Base-by-base conservation (phyloP, 352 stramenopile species). In the Halophytophthora batemanensis region DNA sequence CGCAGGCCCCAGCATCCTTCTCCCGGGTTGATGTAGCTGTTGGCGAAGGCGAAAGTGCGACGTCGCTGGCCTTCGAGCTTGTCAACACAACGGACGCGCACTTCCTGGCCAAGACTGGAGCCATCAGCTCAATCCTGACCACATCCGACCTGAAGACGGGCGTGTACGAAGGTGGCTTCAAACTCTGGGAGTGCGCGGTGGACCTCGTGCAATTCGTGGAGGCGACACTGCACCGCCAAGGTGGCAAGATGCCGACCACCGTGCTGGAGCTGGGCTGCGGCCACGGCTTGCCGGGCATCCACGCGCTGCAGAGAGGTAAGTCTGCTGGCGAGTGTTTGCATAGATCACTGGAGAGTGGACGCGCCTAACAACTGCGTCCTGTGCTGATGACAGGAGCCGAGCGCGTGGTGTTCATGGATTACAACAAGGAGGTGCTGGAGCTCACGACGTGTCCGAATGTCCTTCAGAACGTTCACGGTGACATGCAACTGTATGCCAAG, bases 371-470 rank as follows among this genome's bases (percentile, higher is more conserved):
- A 10, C 4, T 11, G 17, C 59, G 43, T 2, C 28, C 7, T 53
- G 10, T 7, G 28, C 6, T 28, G 4, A n/a, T 41, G 13, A 22
- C 31, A 88, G 75, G 82, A 0, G 84, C 82, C 0, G n/a, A 73
- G 11, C 50, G 75, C 10, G 82, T 93, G 7, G 59, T 78, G 44
- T 94, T 94, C 53, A 89, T 81, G 53, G 84, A 94, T 63, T 94
- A 94, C 62, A 94, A 94, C 56, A 90, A 88, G 51, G 84, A 94
- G 53, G 84, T 94, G 42, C 69, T 94, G 36, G 82, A 90, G 64
- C 77, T 93, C 47, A 87, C 82, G 41, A 93, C 84, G 46, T 86
- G 77, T 33, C 84, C 82, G 12, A 94, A 94, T 45, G 74, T 90
- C 25, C 31, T 67, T n/a, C 59, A 49, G 13, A 90, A 90, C 56